Base-by-base conservation (phyloP, 2,329 filamentous ascomycete species). In the Paraconiothyrium brasiliense region DNA sequence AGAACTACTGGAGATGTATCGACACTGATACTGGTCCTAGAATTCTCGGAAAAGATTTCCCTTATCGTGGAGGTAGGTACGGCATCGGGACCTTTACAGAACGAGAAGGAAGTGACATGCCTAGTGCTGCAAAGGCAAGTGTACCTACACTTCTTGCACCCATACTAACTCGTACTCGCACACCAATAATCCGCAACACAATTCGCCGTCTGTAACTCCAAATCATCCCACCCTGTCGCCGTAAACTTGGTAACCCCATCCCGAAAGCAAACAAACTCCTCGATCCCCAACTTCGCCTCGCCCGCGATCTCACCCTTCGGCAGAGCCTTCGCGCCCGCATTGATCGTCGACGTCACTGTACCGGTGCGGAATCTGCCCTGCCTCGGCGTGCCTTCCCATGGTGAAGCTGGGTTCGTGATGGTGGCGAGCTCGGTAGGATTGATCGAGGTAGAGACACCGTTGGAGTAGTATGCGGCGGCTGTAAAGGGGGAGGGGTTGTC, bases 241-340 rank as follows among this genome's bases (percentile, higher is more conserved):
- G n/a, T 54, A 41, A 65, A 57, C 37, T 22, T 49, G 2, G n/a
- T 59, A 46, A 41, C 30, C 37, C 63, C 63, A 61, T 65, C 63
- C 51, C 39, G 61, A 37, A 65, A 65, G 41, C 63, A 65, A 11
- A 61, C 50, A 61, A 61, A 65, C 27, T 65, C 63, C 39, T 65
- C 63, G 2, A 24, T 51, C 3, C 46, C 63, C 27, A 65, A 16
- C 30, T 51, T 59, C 44, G 56, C 60, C n/a, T 16, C 20, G 2
- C 63, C 63, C 14, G 63, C 57, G 46, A 65, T 56, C 20, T 44
- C 30, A 1, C 63, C 51, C 46, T 60, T 61, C 46, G 22, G 13
- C 24, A 63, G 16, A 14, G 10, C 27, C 20, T 37, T 34, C 30
- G 57, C 51, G 1, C 22, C 43, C 44, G 9, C 41, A 27, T 56